These are phyloP conservation scores for Pogostemon cablin DNA, from an alignment of 257 asterid genomes.

Conservation along the genomic window DNA sequence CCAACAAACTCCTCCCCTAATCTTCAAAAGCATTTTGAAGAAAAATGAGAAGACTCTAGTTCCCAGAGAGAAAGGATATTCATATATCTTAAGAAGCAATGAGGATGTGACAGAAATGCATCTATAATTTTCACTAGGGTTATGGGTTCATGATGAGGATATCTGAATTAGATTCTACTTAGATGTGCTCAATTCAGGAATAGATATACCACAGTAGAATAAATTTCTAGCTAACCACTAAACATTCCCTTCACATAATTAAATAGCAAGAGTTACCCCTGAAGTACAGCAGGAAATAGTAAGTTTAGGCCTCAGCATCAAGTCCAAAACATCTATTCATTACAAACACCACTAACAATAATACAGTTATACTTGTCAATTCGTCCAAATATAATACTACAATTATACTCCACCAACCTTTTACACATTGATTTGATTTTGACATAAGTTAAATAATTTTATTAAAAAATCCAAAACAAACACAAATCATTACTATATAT, in stretches of 20 bases:
- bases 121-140: neutral
- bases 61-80: neutral
- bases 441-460: too few species aligned
- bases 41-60: too few species aligned
- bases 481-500: too few species aligned
- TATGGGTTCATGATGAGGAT: neutral
- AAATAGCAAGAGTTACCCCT: neutral
- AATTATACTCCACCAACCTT: too few species aligned
- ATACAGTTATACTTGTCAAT: too few species aligned
- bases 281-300: neutral
- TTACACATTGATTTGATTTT: too few species aligned
- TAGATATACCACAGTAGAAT: neutral
- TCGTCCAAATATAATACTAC: too few species aligned
- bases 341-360: too few species aligned
- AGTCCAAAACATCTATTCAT: neutral
- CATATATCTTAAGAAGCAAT: neutral
- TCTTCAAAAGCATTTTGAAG: neutral
- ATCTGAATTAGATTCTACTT: neutral
- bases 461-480: too few species aligned
- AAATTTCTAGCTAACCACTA: neutral
- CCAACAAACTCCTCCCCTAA: neutral
- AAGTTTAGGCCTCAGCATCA: neutral
- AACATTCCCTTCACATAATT: neutral
- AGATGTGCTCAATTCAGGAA: neutral
- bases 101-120: conserved; percentile 2